Conservation (phyloP, 2,329 filamentous ascomycete species). For the Aspergillus hiratsukae region DNA sequence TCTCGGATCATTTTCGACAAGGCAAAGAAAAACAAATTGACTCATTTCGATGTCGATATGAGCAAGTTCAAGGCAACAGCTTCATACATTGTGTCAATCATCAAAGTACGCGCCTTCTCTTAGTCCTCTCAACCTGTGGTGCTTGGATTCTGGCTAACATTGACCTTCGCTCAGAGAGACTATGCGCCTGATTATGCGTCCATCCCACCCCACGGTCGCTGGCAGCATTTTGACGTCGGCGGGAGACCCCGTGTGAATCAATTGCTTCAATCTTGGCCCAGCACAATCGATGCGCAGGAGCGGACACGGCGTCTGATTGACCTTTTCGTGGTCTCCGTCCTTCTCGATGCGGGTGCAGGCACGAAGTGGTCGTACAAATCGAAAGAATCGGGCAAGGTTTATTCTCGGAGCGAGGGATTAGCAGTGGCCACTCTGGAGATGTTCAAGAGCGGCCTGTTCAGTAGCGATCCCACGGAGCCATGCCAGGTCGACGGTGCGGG, state of each 20-base stretch:
- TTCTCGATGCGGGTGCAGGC: slow-evolving; percentile 72
- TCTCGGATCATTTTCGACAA: slow-evolving; percentile 69
- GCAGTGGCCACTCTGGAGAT: slow-evolving; percentile 77
- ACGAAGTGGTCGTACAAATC: slow-evolving; percentile 91
- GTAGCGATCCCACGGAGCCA: slow-evolving; percentile 72
- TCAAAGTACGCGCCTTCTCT: slow-evolving; percentile 64
- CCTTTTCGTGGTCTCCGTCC: slow-evolving; percentile 58
- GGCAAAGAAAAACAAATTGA: slow-evolving; percentile 70
- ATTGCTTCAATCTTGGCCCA: slow-evolving; percentile 49
- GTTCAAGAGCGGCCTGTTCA: slow-evolving; percentile 91
- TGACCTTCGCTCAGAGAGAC: slow-evolving; percentile 52
- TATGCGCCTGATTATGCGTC: slow-evolving; percentile 62
- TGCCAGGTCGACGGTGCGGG: slow-evolving; percentile 85
- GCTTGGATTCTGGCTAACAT: slow-evolving; percentile 5
- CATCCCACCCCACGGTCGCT: slow-evolving; percentile 78
- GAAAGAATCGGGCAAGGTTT: slow-evolving; percentile 76
- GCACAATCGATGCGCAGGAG: slow-evolving; percentile 46
- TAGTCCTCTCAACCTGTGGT: slow-evolving; percentile 4
- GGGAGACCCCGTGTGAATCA: slow-evolving; percentile 49
- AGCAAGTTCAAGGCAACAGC: slow-evolving; percentile 78
- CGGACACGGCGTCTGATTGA: slow-evolving; percentile 55
- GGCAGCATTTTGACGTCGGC: slow-evolving; percentile 62
- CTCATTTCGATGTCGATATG: slow-evolving; percentile 87
- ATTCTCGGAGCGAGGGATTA: slow-evolving; percentile 80
- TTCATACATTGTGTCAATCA: slow-evolving; percentile 83